Conservation (phyloP, 495 filamentous ascomycete species). For the Aspergillus kassunensis region DNA sequence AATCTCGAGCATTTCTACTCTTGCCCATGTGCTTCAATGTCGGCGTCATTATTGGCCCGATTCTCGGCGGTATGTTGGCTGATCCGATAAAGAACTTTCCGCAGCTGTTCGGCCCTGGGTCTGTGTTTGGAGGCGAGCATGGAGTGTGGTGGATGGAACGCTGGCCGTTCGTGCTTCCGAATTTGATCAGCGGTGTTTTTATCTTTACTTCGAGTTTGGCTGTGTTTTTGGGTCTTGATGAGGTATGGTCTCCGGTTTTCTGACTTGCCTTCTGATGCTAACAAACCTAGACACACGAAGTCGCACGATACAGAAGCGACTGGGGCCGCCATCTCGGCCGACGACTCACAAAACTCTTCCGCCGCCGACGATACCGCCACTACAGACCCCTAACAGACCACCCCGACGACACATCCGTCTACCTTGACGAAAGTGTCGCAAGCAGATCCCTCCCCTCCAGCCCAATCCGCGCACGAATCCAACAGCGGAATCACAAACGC, state of each 20-base stretch:
- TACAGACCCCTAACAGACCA: conserved; percentile 28
- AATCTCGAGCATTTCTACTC: conserved; percentile 73
- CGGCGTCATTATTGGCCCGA: conserved; percentile 64
- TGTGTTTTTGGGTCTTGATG: conserved; percentile 57
- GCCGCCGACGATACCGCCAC: conserved; percentile 20
- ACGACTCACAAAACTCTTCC: conserved; percentile 33
- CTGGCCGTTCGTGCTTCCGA: conserved; percentile 62
- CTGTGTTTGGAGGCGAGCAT: conserved; percentile 43
- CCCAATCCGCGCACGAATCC: conserved; percentile 19
- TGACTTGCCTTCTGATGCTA: conserved; percentile 4
- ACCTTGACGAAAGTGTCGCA: conserved; percentile 27
- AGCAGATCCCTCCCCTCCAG: conserved; percentile 28
- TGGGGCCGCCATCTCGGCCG: conserved; percentile 48
- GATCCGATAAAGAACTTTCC: conserved; percentile 66
- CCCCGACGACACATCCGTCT: conserved; percentile 29
- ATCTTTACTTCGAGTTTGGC: conserved; percentile 43
- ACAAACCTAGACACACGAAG: conserved; percentile 45
- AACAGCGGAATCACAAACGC: conserved; percentile 24
- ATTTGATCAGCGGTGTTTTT: conserved; percentile 55
- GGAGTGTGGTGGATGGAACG: conserved; percentile 58
- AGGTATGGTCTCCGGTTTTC: conserved; percentile 35
- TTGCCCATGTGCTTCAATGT: conserved; percentile 76
- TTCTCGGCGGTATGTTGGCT: conserved; percentile 65
- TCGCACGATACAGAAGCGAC: conserved; percentile 41
- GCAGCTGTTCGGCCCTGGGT: conserved; percentile 59